phyloP scores from a whole-genome alignment of 1,284 basidiomycete species.

The Pseudozyma sp. region DNA sequence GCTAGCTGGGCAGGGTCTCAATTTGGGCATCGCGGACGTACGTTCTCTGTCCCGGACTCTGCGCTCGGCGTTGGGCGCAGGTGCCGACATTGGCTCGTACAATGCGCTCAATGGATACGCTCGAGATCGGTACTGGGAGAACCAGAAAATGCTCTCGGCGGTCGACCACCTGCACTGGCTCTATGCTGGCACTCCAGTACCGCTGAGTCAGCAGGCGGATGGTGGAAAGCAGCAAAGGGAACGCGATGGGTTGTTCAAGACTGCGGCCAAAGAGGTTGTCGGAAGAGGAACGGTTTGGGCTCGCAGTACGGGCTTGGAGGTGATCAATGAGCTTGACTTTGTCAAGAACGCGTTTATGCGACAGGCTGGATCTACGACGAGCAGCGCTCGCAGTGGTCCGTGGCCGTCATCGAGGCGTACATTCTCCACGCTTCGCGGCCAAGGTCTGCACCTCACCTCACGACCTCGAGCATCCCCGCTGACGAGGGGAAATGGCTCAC shows the following conservation, averaged over 20 bases:
- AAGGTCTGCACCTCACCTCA: conserved; percentile 1
- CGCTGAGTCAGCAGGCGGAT: conserved; percentile 29
- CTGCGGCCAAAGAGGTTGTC: conserved; percentile 37
- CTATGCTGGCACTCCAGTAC: conserved; percentile 50
- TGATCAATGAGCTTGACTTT: conserved; percentile 64
- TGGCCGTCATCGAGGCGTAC: conserved; percentile 16
- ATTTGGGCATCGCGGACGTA: conserved; percentile 88
- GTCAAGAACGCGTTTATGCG: conserved; percentile 61
- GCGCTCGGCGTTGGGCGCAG: conserved; percentile 36
- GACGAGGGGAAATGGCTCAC: neutral
- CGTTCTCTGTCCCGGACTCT: conserved; percentile 51
- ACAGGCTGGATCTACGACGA: conserved; percentile 45
- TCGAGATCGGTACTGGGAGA: conserved; percentile 61
- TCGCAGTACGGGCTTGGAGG: conserved; percentile 63
- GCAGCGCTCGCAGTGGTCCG: neutral
- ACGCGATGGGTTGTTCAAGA: conserved; percentile 35
- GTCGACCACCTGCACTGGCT: conserved; percentile 67
- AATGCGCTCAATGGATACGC: conserved; percentile 57
- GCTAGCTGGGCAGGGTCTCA: conserved; percentile 95
- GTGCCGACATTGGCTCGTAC: conserved; percentile 62
- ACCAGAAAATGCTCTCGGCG: conserved; percentile 63
- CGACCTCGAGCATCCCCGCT: conserved; percentile 1
- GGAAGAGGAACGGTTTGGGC: conserved; percentile 59
- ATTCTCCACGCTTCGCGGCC: neutral
- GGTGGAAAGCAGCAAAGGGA: conserved; percentile 34